These are phyloP conservation scores for Zelopaecilomyces penicillatus DNA, from an alignment of 2,329 filamentous ascomycete genomes.

Conservation along the genomic window DNA sequence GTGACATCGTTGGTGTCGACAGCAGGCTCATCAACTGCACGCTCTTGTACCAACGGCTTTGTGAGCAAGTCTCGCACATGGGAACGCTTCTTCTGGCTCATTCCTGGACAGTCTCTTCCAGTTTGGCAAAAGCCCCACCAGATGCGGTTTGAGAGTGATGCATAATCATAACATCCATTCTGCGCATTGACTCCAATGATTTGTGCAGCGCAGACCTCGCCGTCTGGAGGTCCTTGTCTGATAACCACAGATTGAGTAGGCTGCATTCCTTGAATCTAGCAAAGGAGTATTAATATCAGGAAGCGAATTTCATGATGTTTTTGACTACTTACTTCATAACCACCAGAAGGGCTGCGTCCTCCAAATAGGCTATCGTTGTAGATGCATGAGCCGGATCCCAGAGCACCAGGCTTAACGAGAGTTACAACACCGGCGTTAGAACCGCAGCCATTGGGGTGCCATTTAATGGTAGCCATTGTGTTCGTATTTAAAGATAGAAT, in stretches of 20 bases:
- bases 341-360: conserved; percentile 1
- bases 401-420: conserved; percentile 1
- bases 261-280: conserved; percentile 7
- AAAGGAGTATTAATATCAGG: background rate
- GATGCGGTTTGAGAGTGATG: conserved; percentile 4
- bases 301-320: background rate
- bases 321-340: conserved; percentile 2
- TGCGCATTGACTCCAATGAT: conserved; percentile 4
- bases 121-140: conserved; percentile 8
- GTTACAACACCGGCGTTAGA: conserved; percentile 3
- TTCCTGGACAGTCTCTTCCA: conserved; percentile 5
- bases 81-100: conserved; percentile 1
- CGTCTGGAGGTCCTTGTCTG: conserved; percentile 2
- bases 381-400: background rate
- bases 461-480: background rate
- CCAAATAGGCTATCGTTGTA: conserved; percentile 4
- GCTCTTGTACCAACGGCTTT: background rate
- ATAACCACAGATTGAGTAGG: conserved; percentile 4
- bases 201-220: conserved; percentile 1
- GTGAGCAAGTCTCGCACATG: conserved; percentile 1
- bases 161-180: conserved; percentile 5
- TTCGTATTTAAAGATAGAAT: background rate
- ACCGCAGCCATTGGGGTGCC: conserved; percentile 2
- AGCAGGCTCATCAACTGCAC: background rate
- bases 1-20: background rate